phyloP scores from a whole-genome alignment of 345 rosid genomes.

The Psidium friedrichsthalianum region DNA sequence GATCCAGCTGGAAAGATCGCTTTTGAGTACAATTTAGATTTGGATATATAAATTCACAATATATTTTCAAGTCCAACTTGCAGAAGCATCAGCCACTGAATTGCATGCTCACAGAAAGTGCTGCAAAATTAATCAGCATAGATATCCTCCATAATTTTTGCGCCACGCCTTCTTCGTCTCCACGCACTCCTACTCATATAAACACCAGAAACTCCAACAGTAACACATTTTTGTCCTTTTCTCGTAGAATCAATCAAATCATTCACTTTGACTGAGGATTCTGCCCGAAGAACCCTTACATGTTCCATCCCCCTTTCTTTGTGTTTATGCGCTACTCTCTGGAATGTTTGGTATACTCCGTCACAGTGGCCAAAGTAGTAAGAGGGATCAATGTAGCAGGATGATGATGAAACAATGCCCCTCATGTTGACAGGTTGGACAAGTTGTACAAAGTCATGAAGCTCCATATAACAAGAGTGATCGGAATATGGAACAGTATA shows the following conservation, averaged over 20 bases:
- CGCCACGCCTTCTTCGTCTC: constrained; percentile 23
- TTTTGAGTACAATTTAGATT: not conserved
- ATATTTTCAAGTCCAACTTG: not conserved
- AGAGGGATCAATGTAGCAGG: constrained; percentile 54
- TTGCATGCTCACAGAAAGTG: not conserved
- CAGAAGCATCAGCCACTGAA: not conserved
- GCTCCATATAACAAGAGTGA: constrained; percentile 63
- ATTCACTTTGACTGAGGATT: constrained; percentile 7
- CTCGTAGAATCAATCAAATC: constrained; percentile 2
- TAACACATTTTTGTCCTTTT: not conserved
- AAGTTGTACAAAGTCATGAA: constrained; percentile 51
- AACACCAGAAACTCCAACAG: constrained; percentile 2
- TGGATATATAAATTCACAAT: not conserved
- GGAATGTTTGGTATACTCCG: constrained; percentile 25
- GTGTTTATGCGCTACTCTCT: constrained; percentile 5
- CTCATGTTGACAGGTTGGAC: constrained; percentile 48
- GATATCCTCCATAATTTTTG: constrained; percentile 20
- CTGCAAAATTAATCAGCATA: not conserved
- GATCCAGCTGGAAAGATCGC: not conserved
- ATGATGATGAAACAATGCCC: constrained; percentile 62
- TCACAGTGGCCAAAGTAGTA: constrained; percentile 50
- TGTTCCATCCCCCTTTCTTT: constrained; percentile 9
- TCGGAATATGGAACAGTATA: constrained; percentile 64
- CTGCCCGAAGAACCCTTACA: not conserved
- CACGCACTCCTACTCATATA: constrained; percentile 6